Base-by-base conservation (phyloP, 495 filamentous ascomycete species). In the Annulohypoxylon moriforme region DNA sequence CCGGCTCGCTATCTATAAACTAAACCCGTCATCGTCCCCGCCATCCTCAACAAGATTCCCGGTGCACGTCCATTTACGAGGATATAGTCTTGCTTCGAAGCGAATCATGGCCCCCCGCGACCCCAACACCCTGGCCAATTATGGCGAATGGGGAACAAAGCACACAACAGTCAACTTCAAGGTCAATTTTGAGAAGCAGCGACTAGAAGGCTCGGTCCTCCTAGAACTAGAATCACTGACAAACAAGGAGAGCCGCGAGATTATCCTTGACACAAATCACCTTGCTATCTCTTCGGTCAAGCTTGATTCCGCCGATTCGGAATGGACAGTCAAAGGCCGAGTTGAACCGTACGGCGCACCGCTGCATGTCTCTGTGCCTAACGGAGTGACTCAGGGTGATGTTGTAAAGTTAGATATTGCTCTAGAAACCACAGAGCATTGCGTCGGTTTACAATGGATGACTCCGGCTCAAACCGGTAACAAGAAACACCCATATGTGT, bases 401-500 rank as follows among this genome's bases (percentile, higher is more conserved):
- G 82, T 82, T 8, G 76, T 97, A 49, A 86, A 89, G 68, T 75
- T 96, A 24, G 80, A 88, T 86, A 83, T 88, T 63, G 77, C 78
- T 20, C 63, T 87, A 42, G 81, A 85, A 55, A 98, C 95, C 9
- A 98, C 94, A 1, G 86, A 92, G 14, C 86, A 92, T 67, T 97
- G 95, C 78, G 97, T 94, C 6, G 95, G 94, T 0, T 84, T 98
- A 53, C 94, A 97, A 81, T 98, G 95, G 95, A 83, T 98, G 79
- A 93, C 90, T 0, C 91, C 93, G 7, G 89, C 90, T 22, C 95
- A 99, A 83, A 97, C 95, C 3, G 92, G 90, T 49, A 97, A 96
- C 84, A 93, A 92, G 79, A 94, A 94, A 74, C 90, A 93, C 72
- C 95, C 95, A 7, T 98, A 97, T 77, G 96, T 98, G 90, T 98